Percentiles rank a stretch among this genome's conserved stretches.
Conservation (phyloP, 2,329 filamentous ascomycete species). For the Xylariaceae sp. region DNA sequence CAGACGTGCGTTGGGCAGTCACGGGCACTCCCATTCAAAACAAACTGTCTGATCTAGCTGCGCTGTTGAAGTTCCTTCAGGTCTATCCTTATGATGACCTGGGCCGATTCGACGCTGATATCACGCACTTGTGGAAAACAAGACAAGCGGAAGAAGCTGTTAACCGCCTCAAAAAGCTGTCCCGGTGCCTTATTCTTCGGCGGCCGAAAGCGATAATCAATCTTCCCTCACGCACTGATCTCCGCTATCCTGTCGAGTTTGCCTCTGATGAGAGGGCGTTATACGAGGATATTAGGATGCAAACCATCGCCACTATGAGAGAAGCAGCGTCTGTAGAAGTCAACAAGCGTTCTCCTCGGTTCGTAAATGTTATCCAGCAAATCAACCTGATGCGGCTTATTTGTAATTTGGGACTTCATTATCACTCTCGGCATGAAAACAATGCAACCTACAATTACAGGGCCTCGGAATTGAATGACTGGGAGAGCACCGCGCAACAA, state of each 20-base stretch:
- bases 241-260: slow-evolving; percentile 46
- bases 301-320: slow-evolving; percentile 43
- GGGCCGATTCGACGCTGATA: slow-evolving; percentile 48
- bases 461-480: background rate
- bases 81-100: slow-evolving; percentile 50
- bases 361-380: slow-evolving; percentile 51
- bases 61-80: slow-evolving; percentile 52
- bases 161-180: slow-evolving; percentile 48
- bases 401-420: slow-evolving; percentile 54
- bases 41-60: slow-evolving; percentile 49
- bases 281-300: slow-evolving; percentile 43
- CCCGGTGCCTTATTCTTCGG: slow-evolving; percentile 48
- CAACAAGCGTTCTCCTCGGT: slow-evolving; percentile 32
- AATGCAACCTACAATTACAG: slow-evolving; percentile 29
- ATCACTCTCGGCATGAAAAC: slow-evolving; percentile 41
- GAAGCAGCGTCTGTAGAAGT: slow-evolving; percentile 40
- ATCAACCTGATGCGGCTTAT: slow-evolving; percentile 54
- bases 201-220: slow-evolving; percentile 48
- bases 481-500: slow-evolving; percentile 39
- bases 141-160: slow-evolving; percentile 47
- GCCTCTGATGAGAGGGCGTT: slow-evolving; percentile 42
- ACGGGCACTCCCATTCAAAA: slow-evolving; percentile 60
- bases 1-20: slow-evolving; percentile 52
- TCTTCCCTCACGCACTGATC: slow-evolving; percentile 47
- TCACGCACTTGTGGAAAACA: slow-evolving; percentile 48